phyloP scores from a whole-genome alignment of 2,329 filamentous ascomycete genomes.

The Hirsutella thompsonii region DNA sequence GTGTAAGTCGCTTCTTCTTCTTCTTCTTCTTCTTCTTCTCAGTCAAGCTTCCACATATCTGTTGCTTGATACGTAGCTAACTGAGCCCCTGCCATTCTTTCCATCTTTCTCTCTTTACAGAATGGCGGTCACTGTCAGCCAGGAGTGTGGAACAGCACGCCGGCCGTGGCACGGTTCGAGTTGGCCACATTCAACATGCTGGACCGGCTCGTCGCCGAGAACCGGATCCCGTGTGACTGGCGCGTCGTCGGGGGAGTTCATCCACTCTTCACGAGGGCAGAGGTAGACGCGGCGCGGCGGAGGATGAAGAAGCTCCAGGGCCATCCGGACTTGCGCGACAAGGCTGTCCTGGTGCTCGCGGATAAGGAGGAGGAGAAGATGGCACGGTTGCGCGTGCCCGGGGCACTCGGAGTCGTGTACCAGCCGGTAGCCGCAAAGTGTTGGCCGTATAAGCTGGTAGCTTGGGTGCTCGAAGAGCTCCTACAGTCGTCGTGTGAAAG shows the following conservation, averaged over 20 bases:
- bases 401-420: constrained; percentile 49
- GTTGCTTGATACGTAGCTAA: no score
- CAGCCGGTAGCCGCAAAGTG: constrained; percentile 53
- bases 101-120: constrained; percentile 17
- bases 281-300: constrained; percentile 37
- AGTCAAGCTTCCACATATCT: no score
- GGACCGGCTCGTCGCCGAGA: constrained; percentile 37
- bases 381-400: constrained; percentile 37
- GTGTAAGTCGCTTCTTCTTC: constrained; percentile 34
- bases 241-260: constrained; percentile 49
- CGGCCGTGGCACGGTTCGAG: constrained; percentile 58
- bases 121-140: constrained; percentile 69
- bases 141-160: constrained; percentile 45
- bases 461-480: constrained; percentile 53
- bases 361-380: constrained; percentile 23
- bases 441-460: constrained; percentile 78
- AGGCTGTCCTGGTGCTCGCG: constrained; percentile 24
- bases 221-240: constrained; percentile 60
- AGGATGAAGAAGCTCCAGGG: constrained; percentile 37
- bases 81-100: no score
- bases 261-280: constrained; percentile 41
- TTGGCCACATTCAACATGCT: constrained; percentile 53
- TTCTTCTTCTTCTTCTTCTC: background rate
- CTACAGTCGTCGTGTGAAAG: no score
- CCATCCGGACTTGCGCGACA: constrained; percentile 44